A percentile compares a stretch with the other conserved stretches of the same genome.
Conservation (phyloP, 2,329 filamentous ascomycete species). For the Colletotrichum tropicale region DNA sequence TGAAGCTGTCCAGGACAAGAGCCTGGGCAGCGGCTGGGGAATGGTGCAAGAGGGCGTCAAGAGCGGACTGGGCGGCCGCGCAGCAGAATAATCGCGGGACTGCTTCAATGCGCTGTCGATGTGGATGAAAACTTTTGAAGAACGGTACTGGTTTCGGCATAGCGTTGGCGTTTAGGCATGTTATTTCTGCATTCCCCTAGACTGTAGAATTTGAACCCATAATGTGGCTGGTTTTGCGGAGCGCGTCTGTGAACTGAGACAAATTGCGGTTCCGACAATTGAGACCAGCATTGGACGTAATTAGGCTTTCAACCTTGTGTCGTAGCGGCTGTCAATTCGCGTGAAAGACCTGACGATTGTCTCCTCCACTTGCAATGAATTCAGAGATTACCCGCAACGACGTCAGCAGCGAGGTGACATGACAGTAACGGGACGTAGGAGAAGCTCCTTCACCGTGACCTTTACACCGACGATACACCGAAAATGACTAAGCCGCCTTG, state of each 20-base stretch:
- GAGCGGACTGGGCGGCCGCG: slow-evolving; percentile 37
- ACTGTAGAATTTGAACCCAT: neutral
- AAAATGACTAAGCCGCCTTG: slow-evolving; percentile 11
- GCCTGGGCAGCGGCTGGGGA: slow-evolving; percentile 50
- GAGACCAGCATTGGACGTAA: neutral
- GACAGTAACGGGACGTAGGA: neutral
- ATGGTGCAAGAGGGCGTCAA: slow-evolving; percentile 57
- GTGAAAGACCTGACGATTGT: neutral
- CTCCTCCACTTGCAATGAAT: neutral
- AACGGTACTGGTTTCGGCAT: slow-evolving; percentile 2
- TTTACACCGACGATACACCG: slow-evolving; percentile 4
- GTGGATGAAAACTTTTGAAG: neutral
- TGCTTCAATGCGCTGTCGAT: no score
- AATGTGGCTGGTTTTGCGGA: neutral
- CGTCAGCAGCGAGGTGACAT: neutral
- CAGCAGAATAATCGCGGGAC: neutral
- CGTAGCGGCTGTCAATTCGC: neutral
- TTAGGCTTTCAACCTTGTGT: neutral
- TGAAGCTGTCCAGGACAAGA: slow-evolving; percentile 50
- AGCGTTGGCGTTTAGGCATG: slow-evolving; percentile 20
- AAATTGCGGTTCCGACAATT: neutral
- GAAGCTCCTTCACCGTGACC: neutral
- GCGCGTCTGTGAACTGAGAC: neutral
- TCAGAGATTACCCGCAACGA: neutral
- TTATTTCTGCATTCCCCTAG: neutral